Base-by-base conservation (phyloP, 306 rosid genomes). In the Cucumis sativus region DNA sequence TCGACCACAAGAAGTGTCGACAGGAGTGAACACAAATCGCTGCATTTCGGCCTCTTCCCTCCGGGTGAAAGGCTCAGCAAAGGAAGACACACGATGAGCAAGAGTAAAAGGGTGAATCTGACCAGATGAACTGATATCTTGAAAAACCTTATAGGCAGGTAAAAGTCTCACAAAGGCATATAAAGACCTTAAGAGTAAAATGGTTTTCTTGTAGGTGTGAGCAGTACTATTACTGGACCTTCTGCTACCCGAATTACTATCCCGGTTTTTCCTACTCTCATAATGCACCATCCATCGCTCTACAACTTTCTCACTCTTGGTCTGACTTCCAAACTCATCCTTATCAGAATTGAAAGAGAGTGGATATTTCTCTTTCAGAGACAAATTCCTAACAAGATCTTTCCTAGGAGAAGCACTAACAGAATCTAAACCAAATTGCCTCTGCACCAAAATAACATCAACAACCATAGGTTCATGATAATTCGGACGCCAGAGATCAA, bases 241-340 rank as follows among this genome's bases (percentile, higher is more conserved):
- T 82, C 91, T 90, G 78, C 76, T 84, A 14, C 87, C 78, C 4
- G 91, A 85, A 85, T 65, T 79, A 61, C 56, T 72, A 79, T 89
- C 89, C 82, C 73, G 76, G 77, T 84, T 85, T 54, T 82, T 92
- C 79, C 86, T 79, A 75, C 79, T 84, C 76, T 94, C 96, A 78
- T 88, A 92, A 74, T 84, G 93, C 81, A 94, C 52, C 21, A 90
- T 81, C 98, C 97, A 94, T 81, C 96, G 88, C 89, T 94, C 98
- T 33, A 94, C 68, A 81, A 91, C 86, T 88, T 78, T 91, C 60
- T 88, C 97, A 54, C 86, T 86, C 84, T 80, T 87, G 51, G 74
- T 60, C 76, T 81, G 89, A 73, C 77, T 18, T 63, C 89, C 83
- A 37, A 86, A 57, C 15, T 87, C 92, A 28, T 87, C 96, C 81